phyloP scores from a whole-genome alignment of 805 yeast genomes.

The Candida suzukii region DNA sequence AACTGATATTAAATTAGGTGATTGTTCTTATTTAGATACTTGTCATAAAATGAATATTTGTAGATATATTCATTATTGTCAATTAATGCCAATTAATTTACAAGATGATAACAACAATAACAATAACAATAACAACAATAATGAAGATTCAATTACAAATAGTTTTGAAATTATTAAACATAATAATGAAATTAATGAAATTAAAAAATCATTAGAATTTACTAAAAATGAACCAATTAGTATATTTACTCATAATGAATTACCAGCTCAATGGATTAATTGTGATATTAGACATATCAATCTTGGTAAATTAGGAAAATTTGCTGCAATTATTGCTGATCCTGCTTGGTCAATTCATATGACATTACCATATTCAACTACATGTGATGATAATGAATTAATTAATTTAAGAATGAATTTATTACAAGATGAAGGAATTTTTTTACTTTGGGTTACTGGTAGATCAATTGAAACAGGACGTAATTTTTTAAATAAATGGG shows the following conservation, averaged over 20 bases:
- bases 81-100: constrained; percentile 33
- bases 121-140: constrained; percentile 3
- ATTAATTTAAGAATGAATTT: constrained; percentile 55
- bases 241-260: constrained; percentile 14
- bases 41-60: constrained; percentile 82
- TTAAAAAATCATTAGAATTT: constrained; percentile 28
- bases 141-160: not conserved
- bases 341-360: constrained; percentile 97
- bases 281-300: constrained; percentile 78
- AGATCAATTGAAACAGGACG: constrained; percentile 87
- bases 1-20: constrained; percentile 73
- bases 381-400: constrained; percentile 72
- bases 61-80: constrained; percentile 72
- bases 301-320: constrained; percentile 58
- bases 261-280: constrained; percentile 74
- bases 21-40: constrained; percentile 90
- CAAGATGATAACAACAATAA: constrained; percentile 4
- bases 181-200: constrained; percentile 13
- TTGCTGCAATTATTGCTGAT: constrained; percentile 81
- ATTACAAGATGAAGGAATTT: constrained; percentile 77
- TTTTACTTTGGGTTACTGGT: constrained; percentile 92
- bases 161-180: constrained; percentile 8
- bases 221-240: constrained; percentile 41
- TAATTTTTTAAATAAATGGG: constrained; percentile 72
- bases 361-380: constrained; percentile 70